Base-by-base conservation (phyloP, 805 yeast species). In the Diddensiella santjacobensis region DNA sequence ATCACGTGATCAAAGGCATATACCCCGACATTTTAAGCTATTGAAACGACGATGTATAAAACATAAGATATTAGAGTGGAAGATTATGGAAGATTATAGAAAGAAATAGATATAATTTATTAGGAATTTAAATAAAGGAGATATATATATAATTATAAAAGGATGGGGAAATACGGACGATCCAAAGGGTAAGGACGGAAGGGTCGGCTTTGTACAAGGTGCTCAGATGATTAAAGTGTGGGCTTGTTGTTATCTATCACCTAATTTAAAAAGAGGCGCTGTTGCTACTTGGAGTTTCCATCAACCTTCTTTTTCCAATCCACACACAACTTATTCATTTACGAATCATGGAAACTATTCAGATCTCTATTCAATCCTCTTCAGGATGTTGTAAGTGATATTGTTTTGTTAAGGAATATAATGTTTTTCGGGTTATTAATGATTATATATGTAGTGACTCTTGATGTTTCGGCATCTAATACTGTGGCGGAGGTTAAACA, bases 401-500 rank as follows among this genome's bases (percentile, higher is more conserved):
- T 20, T 3, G 30, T n/a, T 22, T 19, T 20, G 42, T 15, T n/a
- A n/a, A n/a, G n/a, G n/a, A n/a, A n/a, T n/a, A n/a, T n/a, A 20
- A 36, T 17, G 40, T 3, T 26, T 26, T 26, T 26, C 31, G 8
- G 8, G 31, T 26, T 26, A 10, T 26, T 13, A 13, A 8, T 13
- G 31, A 26, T 8, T 13, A 13, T 8, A 13, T 26, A 10, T 13
- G 8, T 19, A 18, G 18, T 41, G 22, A 38, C 45, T 35, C 48
- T 51, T 6, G 41, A 47, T 40, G 64, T 64, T 18, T 48, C 50
- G 40, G 51, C 59, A 15, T 23, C 59, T 31, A 61, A 57, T 38
- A 61, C 67, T 11, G 60, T 65, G n/a, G 64, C 64, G 42, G 60
- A 57, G 42, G 61, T 65, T 48, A 65, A 63, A 58, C 46, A 46